Evolutionary conservation across 176 grass and related monocot species (phyloP).

Genomic region (Cenchrus fungigraminus): DNA sequence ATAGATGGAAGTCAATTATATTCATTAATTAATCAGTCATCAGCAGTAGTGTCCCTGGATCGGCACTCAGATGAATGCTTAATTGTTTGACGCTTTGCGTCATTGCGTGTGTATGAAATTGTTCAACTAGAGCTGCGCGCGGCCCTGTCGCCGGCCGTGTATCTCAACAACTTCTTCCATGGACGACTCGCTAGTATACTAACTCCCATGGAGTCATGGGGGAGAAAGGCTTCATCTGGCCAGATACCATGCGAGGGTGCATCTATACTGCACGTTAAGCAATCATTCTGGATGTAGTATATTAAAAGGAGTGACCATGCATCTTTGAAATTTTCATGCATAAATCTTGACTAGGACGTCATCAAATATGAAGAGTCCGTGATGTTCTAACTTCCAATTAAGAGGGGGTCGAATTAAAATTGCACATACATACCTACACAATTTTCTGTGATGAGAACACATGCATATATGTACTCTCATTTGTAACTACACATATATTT

Average conservation of each 20-base stretch:
- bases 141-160: background rate
- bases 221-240: conserved; percentile 16
- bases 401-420: no score
- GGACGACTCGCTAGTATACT: background rate
- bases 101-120: background rate
- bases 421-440: no score
- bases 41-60: conserved; percentile 2
- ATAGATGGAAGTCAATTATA: background rate
- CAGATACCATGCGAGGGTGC: background rate
- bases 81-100: background rate
- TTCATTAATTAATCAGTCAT: conserved; percentile 14
- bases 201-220: background rate
- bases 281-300: background rate
- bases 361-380: background rate
- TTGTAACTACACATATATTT: no score
- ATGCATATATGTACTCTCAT: no score
- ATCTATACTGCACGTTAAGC: background rate
- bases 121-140: background rate
- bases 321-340: background rate
- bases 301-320: background rate
- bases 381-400: no score
- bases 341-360: background rate
- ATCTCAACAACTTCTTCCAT: background rate
- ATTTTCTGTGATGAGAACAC: no score
- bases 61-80: background rate